These are phyloP conservation scores for Claviceps monticola DNA, from an alignment of 2,329 filamentous ascomycete genomes.

Conservation along the genomic window DNA sequence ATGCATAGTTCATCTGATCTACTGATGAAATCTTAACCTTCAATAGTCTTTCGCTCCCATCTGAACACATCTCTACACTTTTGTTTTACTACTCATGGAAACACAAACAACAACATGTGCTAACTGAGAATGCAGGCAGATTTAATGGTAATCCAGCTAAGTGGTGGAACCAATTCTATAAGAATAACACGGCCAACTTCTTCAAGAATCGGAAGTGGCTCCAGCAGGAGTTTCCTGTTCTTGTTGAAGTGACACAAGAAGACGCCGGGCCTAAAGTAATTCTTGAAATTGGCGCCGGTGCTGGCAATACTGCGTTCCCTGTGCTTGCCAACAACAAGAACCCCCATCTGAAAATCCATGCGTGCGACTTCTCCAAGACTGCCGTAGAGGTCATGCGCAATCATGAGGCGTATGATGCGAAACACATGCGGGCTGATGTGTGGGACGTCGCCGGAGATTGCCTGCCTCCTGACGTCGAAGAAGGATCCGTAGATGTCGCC, in stretches of 20 bases:
- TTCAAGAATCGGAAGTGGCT: slow-evolving; percentile 99
- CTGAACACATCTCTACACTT: slow-evolving; percentile 29
- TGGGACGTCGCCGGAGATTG: slow-evolving; percentile 73
- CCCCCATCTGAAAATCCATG: slow-evolving; percentile 66
- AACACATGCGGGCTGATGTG: slow-evolving; percentile 72
- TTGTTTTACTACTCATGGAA: not conserved
- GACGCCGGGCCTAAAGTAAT: slow-evolving; percentile 57
- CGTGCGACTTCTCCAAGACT: slow-evolving; percentile 91
- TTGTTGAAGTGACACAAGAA: slow-evolving; percentile 59
- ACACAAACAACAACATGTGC: slow-evolving; percentile 11
- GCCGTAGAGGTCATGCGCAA: slow-evolving; percentile 85
- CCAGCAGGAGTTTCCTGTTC: slow-evolving; percentile 83
- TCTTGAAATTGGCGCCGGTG: slow-evolving; percentile 86
- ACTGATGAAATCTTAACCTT: slow-evolving; percentile 45
- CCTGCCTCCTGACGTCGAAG: slow-evolving; percentile 62
- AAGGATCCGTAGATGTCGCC: slow-evolving; percentile 78
- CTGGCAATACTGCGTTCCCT: slow-evolving; percentile 92
- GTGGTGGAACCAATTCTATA: slow-evolving; percentile 98
- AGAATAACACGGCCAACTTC: slow-evolving; percentile 93
- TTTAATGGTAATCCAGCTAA: slow-evolving; percentile 86
- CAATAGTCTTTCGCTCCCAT: slow-evolving; percentile 58
- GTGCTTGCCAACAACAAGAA: slow-evolving; percentile 78
- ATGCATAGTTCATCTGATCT: slow-evolving; percentile 61
- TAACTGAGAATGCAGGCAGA: slow-evolving; percentile 42
- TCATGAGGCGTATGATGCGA: slow-evolving; percentile 60